Conservation (phyloP, 192 early-diverging fungal species). For the Geranomyces michiganensis region DNA sequence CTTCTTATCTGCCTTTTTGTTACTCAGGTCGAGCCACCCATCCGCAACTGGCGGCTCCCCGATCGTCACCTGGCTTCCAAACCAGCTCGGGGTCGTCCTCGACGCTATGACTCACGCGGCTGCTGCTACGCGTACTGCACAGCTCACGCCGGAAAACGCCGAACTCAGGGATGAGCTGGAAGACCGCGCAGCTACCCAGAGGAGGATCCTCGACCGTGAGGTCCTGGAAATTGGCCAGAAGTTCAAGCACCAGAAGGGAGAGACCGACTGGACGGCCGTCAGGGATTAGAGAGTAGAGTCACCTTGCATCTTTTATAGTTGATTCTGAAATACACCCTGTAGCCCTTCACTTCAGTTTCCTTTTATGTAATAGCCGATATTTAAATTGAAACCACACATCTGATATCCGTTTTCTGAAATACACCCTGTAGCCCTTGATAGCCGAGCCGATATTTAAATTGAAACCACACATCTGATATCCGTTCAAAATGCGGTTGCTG, state of each 20-base stretch:
- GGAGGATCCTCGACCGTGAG: slow-evolving; percentile 66
- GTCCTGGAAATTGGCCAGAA: slow-evolving; percentile 54
- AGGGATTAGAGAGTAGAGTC: no score
- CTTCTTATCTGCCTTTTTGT: slow-evolving; percentile 59
- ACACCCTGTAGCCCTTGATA: no score
- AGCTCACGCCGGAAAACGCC: slow-evolving; percentile 63
- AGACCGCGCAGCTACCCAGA: slow-evolving; percentile 63
- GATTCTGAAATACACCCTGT: no score
- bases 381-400: no score
- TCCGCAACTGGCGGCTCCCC: slow-evolving; percentile 75
- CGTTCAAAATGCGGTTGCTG: no score
- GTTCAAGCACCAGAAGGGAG: neutral
- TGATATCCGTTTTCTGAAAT: no score
- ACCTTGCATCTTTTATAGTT: no score
- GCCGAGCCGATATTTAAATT: no score
- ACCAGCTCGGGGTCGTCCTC: slow-evolving; percentile 65
- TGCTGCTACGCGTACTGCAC: slow-evolving; percentile 52
- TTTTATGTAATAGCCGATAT: no score
- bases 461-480: no score
- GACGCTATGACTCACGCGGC: slow-evolving; percentile 57
- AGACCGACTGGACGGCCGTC: slow-evolving; percentile 16
- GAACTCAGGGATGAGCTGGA: slow-evolving; percentile 62
- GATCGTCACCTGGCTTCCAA: slow-evolving; percentile 71
- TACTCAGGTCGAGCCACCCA: slow-evolving; percentile 53
- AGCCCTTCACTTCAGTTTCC: no score